Base-by-base conservation (phyloP, 176 grass and related monocot genomes). In the Oryza officinalis region DNA sequence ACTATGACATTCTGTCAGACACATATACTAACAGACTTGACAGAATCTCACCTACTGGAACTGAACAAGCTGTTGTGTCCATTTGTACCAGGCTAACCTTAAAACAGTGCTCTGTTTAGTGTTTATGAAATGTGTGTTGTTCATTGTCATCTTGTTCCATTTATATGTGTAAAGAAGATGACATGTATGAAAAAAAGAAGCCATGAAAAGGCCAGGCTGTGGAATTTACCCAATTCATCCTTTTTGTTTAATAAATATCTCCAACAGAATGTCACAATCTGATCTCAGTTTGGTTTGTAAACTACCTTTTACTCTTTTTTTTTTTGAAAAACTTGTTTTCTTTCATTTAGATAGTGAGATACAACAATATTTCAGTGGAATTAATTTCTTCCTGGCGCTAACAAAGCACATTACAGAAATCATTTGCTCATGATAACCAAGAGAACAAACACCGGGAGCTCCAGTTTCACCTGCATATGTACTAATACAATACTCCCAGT, bases 1-100 rank as follows among this genome's bases (percentile, higher is more conserved):
- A 27, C 14, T 38, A 25, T 30, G 82, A 31, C 82, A 85, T 71
- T 80, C 77, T 50, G 81, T 81, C 87, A 20, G 30, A 76, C 63
- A 14, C 46, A 14, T 40, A 46, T 27, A 38, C 37, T 38, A 68
- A 84, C 61, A 59, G 33, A 80, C 69, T 63, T 72, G 2, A 30
- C 46, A 81, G n/a, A 59, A 22, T 26, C 66, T 84, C 81, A 52
- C 80, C 75, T 63, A 79, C 44, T 44, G 67, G 46, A 67, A 67
- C 75, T 32, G 41, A 50, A 83, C 32, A 49, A 59, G 12, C 10
- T 78, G 35, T 47, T 57, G 52, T 57, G 52, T 57, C 18, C 52
- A 57, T 57, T 20, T 54, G 8, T 22, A 57, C 20, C 20, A 57
- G 52, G 18, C 20, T 57, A 57, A 57, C 6, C 52, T 20, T 57